Conservation (phyloP, 306 rosid genomes). For the Casuarina glauca region DNA sequence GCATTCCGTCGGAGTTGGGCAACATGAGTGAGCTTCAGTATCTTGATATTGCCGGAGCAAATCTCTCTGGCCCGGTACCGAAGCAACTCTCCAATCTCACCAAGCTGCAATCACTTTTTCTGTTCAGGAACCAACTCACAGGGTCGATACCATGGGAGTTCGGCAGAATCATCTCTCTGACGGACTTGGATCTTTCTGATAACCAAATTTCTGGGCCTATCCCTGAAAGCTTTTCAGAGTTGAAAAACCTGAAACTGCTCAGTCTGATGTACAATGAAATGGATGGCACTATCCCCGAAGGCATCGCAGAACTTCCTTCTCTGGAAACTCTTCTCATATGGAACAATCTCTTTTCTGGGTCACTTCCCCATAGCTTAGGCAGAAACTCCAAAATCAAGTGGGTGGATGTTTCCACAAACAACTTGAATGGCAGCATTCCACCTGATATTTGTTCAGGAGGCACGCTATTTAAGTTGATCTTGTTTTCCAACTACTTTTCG, state of each 20-base stretch:
- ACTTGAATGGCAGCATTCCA: constrained; percentile 69
- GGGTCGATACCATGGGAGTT: constrained; percentile 72
- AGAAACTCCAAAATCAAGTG: constrained; percentile 71
- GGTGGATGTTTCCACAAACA: constrained; percentile 85
- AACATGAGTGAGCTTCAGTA: constrained; percentile 75
- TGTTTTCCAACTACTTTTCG: constrained; percentile 76
- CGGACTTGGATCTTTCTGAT: constrained; percentile 81
- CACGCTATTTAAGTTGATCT: constrained; percentile 59
- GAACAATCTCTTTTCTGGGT: constrained; percentile 74
- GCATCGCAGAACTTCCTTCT: constrained; percentile 74
- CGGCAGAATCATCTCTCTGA: constrained; percentile 46
- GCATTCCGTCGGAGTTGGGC: constrained; percentile 70
- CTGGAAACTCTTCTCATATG: constrained; percentile 84
- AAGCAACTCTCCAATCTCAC: constrained; percentile 71
- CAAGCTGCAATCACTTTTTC: constrained; percentile 67
- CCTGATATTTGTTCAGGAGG: constrained; percentile 60
- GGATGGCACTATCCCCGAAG: constrained; percentile 69
- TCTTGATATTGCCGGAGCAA: constrained; percentile 90
- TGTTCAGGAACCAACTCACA: constrained; percentile 71
- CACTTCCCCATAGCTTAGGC: constrained; percentile 71
- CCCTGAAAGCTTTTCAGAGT: constrained; percentile 69
- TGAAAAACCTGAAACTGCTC: constrained; percentile 65
- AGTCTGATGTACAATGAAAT: constrained; percentile 86
- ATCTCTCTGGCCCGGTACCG: constrained; percentile 72
- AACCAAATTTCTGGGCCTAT: constrained; percentile 75